These are phyloP conservation scores for Yarrowia sp. DNA, from an alignment of 805 yeast species.

Conservation along the genomic window DNA sequence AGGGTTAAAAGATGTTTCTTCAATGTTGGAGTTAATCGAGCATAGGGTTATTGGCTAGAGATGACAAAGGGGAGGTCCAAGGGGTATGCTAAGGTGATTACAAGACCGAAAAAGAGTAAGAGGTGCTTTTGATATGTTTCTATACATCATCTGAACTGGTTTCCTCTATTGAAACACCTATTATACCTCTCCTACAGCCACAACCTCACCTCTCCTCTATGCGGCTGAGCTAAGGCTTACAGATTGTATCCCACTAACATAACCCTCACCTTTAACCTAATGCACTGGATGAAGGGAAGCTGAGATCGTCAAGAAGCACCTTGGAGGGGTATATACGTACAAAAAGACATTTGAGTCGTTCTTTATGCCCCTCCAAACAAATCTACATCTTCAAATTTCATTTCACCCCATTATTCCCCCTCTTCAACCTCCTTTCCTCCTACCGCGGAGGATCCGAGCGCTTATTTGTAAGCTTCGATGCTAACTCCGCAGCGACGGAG, in stretches of 20 bases:
- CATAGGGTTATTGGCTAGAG: background rate
- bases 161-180: too few species aligned
- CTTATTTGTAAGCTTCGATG: conserved; percentile 8
- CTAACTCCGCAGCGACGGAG: conserved; percentile 3
- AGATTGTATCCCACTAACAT: conserved; percentile 2
- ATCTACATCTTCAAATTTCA: too few species aligned
- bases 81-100: too few species aligned
- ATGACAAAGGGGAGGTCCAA: background rate
- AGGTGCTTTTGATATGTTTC: background rate
- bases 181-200: too few species aligned
- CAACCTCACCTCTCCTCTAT: background rate
- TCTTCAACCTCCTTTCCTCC: background rate
- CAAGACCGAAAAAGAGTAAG: background rate
- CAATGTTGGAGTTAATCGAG: background rate
- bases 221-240: conserved; percentile 2
- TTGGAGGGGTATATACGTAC: too few species aligned
- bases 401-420: background rate
- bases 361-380: too few species aligned
- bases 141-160: too few species aligned
- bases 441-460: conserved; percentile 17
- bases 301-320: too few species aligned
- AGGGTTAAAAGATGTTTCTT: conserved; percentile 2
- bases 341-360: too few species aligned
- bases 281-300: background rate
- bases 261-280: conserved; percentile 19